Base-by-base conservation (phyloP, 352 stramenopile genomes). In the Globisporangium takayamanum region DNA sequence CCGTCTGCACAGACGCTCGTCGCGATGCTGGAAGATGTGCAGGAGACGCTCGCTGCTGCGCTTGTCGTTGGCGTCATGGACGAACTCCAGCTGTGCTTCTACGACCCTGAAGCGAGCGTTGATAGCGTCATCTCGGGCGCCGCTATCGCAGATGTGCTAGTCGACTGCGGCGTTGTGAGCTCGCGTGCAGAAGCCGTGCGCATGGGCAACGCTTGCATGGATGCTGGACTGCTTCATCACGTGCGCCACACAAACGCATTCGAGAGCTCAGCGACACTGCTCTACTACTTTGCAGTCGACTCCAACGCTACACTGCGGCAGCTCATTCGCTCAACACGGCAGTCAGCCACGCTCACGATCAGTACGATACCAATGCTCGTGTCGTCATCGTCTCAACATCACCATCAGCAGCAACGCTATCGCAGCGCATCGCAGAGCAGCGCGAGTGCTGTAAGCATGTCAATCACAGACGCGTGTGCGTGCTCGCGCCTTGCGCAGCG, bases 161-260 rank as follows among this genome's bases (percentile, higher is more conserved):
- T 28, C 16, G 18, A 25, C 16, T 25, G 18, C 1, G 59, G 53
- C 28, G 15, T 36, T 2, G 53, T 52, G 8, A 39, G 22, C 22
- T 49, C 25, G n/a, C 39, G 16, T 2, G 49, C 12, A n/a, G 76
- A 87, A 62, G 74, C 69, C 0, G 49, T 80, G 11, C 69, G 76
- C 3, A 20, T 84, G 18, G 74, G 76, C 7, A 80, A 71, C 53
- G 67, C 73, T 18, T 65, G 74, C 6, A 49, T 49, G 44, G n/a
- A 49, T 6, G 28, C 75, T 84, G 73, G 74, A 80, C 44, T 76
- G 5, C 49, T 87, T 47, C 76, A 87, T 47, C 70, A 87, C 59
- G 53, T 56, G 7, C 79, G 74, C 52, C 76, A 87, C 51, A 42
- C 66, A 1, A 60, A 50, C 18, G 41, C 60, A 8, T 80, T 78